Evolutionary conservation across 495 filamentous ascomycete species (phyloP).

Genomic region (Hypoxylon rickii): DNA sequence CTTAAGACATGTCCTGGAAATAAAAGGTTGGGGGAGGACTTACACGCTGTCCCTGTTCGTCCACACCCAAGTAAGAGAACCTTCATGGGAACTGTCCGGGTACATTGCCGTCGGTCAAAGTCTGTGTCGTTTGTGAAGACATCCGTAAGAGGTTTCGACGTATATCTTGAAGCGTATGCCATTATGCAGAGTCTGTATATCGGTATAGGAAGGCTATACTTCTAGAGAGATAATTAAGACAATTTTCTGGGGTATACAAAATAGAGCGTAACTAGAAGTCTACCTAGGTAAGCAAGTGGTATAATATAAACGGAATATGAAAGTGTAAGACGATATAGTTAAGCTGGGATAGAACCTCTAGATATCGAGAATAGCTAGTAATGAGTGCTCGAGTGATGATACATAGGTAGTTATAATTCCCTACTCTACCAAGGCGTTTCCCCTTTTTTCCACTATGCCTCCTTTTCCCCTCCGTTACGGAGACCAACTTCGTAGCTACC

Average conservation of each 20-base stretch:
- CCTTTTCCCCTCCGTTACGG: not conserved
- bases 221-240: too few species aligned
- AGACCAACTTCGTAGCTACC: not conserved
- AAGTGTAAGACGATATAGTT: too few species aligned
- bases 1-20: not conserved
- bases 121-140: constrained; percentile 61
- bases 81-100: constrained; percentile 68
- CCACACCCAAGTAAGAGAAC: constrained; percentile 66
- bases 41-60: constrained; percentile 70
- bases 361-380: not conserved
- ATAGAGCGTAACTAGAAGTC: too few species aligned
- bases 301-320: too few species aligned
- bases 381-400: not conserved
- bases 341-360: too few species aligned
- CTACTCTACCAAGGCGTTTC: not conserved
- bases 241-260: too few species aligned
- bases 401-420: not conserved
- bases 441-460: not conserved
- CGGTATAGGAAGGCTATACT: too few species aligned
- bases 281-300: too few species aligned
- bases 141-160: constrained; percentile 40
- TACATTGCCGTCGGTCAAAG: constrained; percentile 65
- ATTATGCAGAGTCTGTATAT: constrained; percentile 14
- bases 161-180: constrained; percentile 39
- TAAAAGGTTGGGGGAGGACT: constrained; percentile 22